A percentile compares a stretch with the other conserved stretches of the same genome.
Evolutionary conservation across 192 early-diverging fungal species (phyloP).

Genomic region (Backusella australiensis): DNA sequence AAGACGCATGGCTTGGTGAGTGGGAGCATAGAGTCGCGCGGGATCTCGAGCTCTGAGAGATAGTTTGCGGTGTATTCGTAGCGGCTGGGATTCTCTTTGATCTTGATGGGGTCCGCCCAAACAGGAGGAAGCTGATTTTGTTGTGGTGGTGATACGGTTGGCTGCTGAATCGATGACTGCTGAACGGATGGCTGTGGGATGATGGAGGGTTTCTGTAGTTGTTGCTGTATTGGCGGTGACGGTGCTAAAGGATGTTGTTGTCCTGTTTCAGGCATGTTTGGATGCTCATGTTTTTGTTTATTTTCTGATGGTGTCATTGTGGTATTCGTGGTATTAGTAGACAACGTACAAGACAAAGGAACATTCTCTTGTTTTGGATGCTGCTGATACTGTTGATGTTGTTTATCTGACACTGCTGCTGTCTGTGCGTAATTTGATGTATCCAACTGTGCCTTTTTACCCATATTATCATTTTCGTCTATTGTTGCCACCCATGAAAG

Average conservation of each 20-base stretch:
- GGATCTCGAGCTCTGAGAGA: conserved; percentile 12
- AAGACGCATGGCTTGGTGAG: conserved; percentile 12
- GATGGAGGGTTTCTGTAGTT: not conserved
- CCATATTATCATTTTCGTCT: not conserved
- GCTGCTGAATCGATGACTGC: not conserved
- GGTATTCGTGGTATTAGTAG: not conserved
- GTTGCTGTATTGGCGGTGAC: not conserved
- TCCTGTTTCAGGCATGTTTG: not conserved
- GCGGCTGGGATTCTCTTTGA: conserved; percentile 19
- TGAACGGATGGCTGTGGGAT: not conserved
- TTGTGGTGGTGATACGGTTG: not conserved
- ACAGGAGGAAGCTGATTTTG: conserved; percentile 7
- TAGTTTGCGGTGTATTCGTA: conserved; percentile 17
- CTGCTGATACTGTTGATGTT: not conserved
- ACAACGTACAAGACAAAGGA: not conserved
- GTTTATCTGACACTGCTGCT: not conserved
- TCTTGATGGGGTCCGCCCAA: conserved; percentile 25
- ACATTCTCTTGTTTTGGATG: not conserved
- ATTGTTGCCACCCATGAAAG: not conserved
- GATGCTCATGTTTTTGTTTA: not conserved
- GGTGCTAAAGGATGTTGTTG: not conserved
- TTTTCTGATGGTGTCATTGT: not conserved
- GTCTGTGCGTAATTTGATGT: conserved; percentile 16
- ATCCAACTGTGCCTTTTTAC: not conserved
- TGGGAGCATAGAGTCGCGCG: conserved; percentile 4